Percentiles rank a stretch among this genome's conserved stretches.
These are phyloP conservation scores for Thalassiosira pacifica DNA, from an alignment of 352 stramenopile genomes.

Conservation along the genomic window DNA sequence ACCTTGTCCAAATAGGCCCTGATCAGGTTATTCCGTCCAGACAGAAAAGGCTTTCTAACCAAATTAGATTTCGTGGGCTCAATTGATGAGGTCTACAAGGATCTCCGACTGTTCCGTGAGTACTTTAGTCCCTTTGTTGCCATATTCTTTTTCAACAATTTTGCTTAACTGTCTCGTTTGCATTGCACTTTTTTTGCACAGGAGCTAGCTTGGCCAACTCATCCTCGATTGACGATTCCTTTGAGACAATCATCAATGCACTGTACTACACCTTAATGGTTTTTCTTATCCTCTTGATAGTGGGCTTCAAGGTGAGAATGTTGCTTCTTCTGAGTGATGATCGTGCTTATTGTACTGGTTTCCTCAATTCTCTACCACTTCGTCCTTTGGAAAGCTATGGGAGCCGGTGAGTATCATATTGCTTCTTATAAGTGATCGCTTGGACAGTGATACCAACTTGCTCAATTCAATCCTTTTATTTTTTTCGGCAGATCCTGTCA, in stretches of 20 bases:
- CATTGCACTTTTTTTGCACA: too few species aligned
- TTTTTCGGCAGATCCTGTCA: constrained; percentile 34
- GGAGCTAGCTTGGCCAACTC: constrained; percentile 77
- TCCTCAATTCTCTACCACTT: too few species aligned
- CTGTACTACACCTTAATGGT: constrained; percentile 70
- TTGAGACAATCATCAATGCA: constrained; percentile 80
- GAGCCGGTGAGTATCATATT: too few species aligned
- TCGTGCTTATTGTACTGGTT: too few species aligned
- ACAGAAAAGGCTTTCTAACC: constrained; percentile 59
- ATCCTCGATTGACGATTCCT: constrained; percentile 69
- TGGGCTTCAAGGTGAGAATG: constrained; percentile 55
- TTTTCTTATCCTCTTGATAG: constrained; percentile 53
- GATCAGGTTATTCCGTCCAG: constrained; percentile 73
- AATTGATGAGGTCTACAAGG: constrained; percentile 77
- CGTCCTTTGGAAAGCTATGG: too few species aligned
- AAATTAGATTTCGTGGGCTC: constrained; percentile 78
- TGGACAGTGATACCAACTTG: too few species aligned
- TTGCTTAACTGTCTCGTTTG: too few species aligned
- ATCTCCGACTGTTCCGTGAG: constrained; percentile 73
- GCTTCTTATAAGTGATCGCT: not conserved
- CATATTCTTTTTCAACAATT: not conserved
- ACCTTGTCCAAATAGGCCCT: constrained; percentile 65
- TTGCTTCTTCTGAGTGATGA: not conserved
- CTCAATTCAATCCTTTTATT: constrained; percentile 34
- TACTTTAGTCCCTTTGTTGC: constrained; percentile 62